Evolutionary conservation across 768 basidiomycete species (phyloP), one percentile per base, ranked within the genome.

Genomic region (Boletus insuetus): DNA sequence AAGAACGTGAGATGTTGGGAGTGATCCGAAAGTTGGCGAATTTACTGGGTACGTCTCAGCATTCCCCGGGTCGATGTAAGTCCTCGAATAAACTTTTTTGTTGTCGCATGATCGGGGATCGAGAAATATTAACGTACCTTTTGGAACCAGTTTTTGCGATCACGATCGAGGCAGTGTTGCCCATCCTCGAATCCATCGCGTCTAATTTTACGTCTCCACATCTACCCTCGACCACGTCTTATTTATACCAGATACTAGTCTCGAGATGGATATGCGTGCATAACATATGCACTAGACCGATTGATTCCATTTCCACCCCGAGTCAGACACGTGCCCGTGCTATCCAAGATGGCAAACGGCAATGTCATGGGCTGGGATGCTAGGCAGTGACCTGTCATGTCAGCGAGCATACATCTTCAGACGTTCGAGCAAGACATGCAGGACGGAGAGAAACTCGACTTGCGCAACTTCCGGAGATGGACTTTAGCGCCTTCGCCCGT

Each of bases 291-390:
- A 26, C 37, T 31, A 22, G 29, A 50, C 17, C 39, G 11, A n/a
- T 22, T 24, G 24, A 24, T 24, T 24, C 6, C 24, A 24, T 24
- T 24, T 24, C 24, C 24, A 24, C 34, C 35, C 20, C 20, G 9
- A 37, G 20, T 60, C 44, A 60, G 32, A 64, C 42, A 40, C 58
- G 56, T 45, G 16, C 57, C 64, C n/a, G 50, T 37, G n/a, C 50
- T 68, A 20, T 64, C 64, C 44, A 68, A 24, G 17, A 68, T 59
- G 20, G 67, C 58, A 43, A 67, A 69, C 1, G 65, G 67, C 9
- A 65, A 69, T 3, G 65, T n/a, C n/a, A n/a, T 52, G 1, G 60
- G 37, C 32, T 62, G 67, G 13, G 67, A 63, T 29, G 67, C 67
- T 68, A 55, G 22, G 34, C 24, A 19, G 38, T 5, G 26, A 20